A percentile compares a stretch with the other conserved stretches of the same genome.
These are phyloP conservation scores for Monoraphidium neglectum DNA, from an alignment of 139 green algal genomes.

Conservation along the genomic window DNA sequence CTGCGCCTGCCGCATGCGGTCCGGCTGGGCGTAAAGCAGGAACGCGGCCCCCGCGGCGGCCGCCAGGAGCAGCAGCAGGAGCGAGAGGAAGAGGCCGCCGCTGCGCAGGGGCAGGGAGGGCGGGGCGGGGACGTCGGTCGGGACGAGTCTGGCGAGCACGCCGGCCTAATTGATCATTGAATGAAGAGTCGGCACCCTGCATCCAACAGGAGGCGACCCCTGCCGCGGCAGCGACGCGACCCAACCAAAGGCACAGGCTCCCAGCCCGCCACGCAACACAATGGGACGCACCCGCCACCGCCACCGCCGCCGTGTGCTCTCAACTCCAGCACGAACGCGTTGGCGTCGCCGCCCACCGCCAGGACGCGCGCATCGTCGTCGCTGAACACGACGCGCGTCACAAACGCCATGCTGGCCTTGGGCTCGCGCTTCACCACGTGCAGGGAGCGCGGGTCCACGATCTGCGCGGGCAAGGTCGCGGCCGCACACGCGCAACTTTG, in stretches of 20 bases:
- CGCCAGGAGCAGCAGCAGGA: conserved; percentile 13
- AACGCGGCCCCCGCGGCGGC: not conserved
- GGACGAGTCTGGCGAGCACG: no score
- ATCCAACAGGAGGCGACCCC: not conserved
- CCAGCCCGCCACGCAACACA: not conserved
- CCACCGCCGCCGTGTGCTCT: no score
- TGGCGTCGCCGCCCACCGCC: conserved; percentile 33
- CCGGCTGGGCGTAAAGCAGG: not conserved
- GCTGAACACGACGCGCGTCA: conserved; percentile 12
- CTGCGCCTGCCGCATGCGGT: conserved; percentile 9
- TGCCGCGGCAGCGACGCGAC: not conserved
- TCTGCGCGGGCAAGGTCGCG: not conserved
- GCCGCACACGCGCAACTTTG: not conserved
- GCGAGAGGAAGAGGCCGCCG: not conserved
- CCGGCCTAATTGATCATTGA: no score
- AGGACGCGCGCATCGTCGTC: conserved; percentile 17
- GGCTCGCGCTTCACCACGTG: conserved; percentile 6
- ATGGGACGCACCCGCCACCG: no score
- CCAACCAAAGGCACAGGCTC: not conserved
- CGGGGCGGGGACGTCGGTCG: no score
- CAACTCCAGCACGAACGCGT: conserved; percentile 32
- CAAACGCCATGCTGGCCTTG: conserved; percentile 26
- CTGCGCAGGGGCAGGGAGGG: no score
- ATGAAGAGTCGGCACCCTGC: not conserved
- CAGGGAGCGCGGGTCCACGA: not conserved